Evolutionary conservation across 441 rosid genomes (phyloP), one percentile per base, ranked within the genome.

Genomic region (Viola pubescens): DNA sequence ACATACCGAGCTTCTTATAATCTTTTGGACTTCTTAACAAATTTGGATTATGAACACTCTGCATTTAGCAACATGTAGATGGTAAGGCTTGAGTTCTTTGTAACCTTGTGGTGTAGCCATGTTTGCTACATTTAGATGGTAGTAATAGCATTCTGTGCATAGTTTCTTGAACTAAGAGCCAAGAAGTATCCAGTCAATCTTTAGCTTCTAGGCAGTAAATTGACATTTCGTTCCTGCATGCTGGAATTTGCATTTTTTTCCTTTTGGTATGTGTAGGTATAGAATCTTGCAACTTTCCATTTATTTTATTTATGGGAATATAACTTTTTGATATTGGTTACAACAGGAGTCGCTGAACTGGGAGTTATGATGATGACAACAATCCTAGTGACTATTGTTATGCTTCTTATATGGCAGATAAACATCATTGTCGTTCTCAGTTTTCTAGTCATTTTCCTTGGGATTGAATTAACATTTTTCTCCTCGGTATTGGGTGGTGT

Each of bases 291-390:
- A 26, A 26, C 34, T 26, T 26, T 59, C 37, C 19, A 39, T 61
- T 47, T 45, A 14, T 37, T 38, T 45, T 13, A 50, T 39, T 10
- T 60, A 6, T 51, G 3, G 41, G 48, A 44, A 50, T 7, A 12
- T 44, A 37, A 14, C 54, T 63, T 19, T 26, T 41, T 51, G 46
- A 65, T 48, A 26, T 70, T 41, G 50, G 72, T 44, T 67, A 61
- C 67, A 51, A 54, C 86, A 94, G 98, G 91, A 65, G 84, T 92
- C 80, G 96, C 96, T 51, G 98, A 89, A 87, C 77, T 89, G 13
- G 97, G 96, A 57, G 96, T 94, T 73, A 94, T 94, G 98, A 94
- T 89, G 97, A 94, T 87, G 87, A 94, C 96, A 51, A 86, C 97
- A 60, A 58, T 86, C 58, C 77, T 94, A 64, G 95, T 90, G 62